These are phyloP conservation scores for Neoboletus brunneissimus DNA, from an alignment of 768 basidiomycete species.

Conservation along the genomic window DNA sequence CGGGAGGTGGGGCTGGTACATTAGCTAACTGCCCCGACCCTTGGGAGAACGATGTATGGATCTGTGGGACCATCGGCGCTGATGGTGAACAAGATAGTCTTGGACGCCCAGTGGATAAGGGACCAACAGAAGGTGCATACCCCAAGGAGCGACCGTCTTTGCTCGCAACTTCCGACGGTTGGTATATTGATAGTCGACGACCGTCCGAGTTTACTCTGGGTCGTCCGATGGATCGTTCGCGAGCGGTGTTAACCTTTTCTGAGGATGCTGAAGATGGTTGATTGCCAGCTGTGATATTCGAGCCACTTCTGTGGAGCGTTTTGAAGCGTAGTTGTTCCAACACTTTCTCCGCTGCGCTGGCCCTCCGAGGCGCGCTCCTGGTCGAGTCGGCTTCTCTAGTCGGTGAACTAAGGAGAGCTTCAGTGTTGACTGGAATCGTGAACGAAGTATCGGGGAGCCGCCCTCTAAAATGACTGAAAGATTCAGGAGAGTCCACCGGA, in stretches of 20 bases:
- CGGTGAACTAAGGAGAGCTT: slow-evolving; percentile 26
- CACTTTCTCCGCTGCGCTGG: slow-evolving; percentile 67
- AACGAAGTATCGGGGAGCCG: slow-evolving; percentile 21
- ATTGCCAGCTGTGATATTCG: slow-evolving; percentile 11
- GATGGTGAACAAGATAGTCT: slow-evolving; percentile 60
- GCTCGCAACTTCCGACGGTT: slow-evolving; percentile 23
- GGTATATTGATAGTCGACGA: slow-evolving; percentile 25
- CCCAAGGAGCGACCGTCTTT: slow-evolving; percentile 22
- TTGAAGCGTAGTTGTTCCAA: slow-evolving; percentile 61
- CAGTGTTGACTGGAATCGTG: slow-evolving; percentile 18
- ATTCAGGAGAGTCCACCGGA: slow-evolving; percentile 12
- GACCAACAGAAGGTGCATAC: slow-evolving; percentile 21
- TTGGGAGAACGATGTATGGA: slow-evolving; percentile 25
- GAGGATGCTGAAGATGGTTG: slow-evolving; percentile 17
- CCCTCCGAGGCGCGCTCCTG: slow-evolving; percentile 38
- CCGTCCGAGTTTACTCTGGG: slow-evolving; percentile 30
- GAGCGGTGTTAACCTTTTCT: slow-evolving; percentile 15
- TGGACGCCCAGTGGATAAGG: slow-evolving; percentile 41
- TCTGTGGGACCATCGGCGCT: slow-evolving; percentile 40
- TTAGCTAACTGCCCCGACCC: slow-evolving; percentile 22
- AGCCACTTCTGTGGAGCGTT: slow-evolving; percentile 48
- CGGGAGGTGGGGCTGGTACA: slow-evolving; percentile 42
- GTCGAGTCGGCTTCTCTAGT: slow-evolving; percentile 35
- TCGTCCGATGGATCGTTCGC: slow-evolving; percentile 22
- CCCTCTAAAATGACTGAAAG: slow-evolving; percentile 18